Conservation (phyloP, 441 rosid genomes). For the Pelargonium exstipulatum region DNA sequence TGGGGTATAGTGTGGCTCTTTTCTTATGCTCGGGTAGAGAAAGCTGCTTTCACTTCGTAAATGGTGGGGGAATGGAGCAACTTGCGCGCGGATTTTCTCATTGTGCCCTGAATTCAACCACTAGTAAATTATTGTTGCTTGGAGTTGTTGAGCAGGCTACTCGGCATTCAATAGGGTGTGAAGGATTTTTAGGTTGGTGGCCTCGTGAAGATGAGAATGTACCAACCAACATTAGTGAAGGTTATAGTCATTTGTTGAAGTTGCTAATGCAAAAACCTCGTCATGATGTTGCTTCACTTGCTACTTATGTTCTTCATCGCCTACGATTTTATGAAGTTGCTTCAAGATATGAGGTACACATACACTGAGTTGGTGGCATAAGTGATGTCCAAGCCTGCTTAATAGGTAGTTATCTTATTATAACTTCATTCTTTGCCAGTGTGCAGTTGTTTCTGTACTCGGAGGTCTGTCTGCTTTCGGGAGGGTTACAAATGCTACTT, state of each 20-base stretch:
- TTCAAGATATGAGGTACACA: constrained; percentile 80
- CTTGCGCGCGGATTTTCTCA: constrained; percentile 47
- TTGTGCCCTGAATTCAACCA: constrained; percentile 47
- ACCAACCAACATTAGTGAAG: constrained; percentile 70
- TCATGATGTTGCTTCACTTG: constrained; percentile 78
- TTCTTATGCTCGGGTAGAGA: constrained; percentile 81
- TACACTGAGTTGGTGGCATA: constrained; percentile 1
- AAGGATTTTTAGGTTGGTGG: constrained; percentile 96
- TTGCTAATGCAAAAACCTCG: constrained; percentile 72
- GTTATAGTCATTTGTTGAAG: constrained; percentile 68
- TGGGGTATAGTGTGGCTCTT: constrained; percentile 65
- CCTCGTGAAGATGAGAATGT: constrained; percentile 78
- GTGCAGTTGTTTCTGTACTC: constrained; percentile 59
- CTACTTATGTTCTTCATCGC: constrained; percentile 73
- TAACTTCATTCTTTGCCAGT: constrained; percentile 44
- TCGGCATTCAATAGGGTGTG: constrained; percentile 84
- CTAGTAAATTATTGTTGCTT: constrained; percentile 53
- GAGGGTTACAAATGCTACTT: constrained; percentile 31
- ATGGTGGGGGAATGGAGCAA: constrained; percentile 74
- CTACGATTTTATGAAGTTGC: constrained; percentile 82
- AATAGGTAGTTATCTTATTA: constrained; percentile 16
- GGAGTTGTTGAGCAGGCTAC: constrained; percentile 93
- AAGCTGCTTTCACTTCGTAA: constrained; percentile 90
- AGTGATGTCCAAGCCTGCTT: neutral
- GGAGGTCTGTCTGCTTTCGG: constrained; percentile 47